A percentile compares a stretch with the other conserved stretches of the same genome.
Conservation (phyloP, 1,139 yeast genomes). For the Diutina rugosa region DNA sequence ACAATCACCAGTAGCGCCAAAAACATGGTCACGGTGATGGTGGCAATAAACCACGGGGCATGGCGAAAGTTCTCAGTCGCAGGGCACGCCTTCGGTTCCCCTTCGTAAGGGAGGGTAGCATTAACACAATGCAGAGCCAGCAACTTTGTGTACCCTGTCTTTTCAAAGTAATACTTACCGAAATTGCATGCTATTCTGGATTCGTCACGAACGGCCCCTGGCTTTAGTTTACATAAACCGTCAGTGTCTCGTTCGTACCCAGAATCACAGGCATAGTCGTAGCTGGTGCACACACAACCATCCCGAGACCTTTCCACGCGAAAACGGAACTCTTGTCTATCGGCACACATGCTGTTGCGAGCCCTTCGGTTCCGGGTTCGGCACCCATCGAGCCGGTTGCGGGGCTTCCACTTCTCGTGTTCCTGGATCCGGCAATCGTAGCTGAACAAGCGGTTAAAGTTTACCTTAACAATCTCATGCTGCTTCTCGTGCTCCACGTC, state of each 20-base stretch:
- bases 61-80: not conserved
- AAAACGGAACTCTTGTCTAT: not conserved
- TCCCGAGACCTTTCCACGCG: not conserved
- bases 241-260: not conserved
- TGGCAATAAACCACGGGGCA: conserved; percentile 15
- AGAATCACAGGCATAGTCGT: not conserved
- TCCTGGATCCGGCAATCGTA: not conserved
- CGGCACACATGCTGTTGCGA: not conserved
- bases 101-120: not conserved
- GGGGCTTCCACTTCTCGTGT: not conserved
- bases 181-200: not conserved
- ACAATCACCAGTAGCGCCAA: conserved; percentile 23
- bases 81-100: not conserved
- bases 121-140: not conserved
- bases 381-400: not conserved
- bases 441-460: not conserved
- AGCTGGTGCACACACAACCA: not conserved
- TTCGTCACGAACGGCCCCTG: not conserved
- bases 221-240: not conserved
- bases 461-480: not conserved
- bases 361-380: not conserved
- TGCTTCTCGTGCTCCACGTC: not conserved
- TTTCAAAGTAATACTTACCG: not conserved
- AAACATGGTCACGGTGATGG: conserved; percentile 23
- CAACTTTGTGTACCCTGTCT: not conserved